A percentile compares a stretch with the other conserved stretches of the same genome.
Evolutionary conservation across 371 early-diverging fungal genomes (phyloP).

Genomic region (Mortierella sp.): DNA sequence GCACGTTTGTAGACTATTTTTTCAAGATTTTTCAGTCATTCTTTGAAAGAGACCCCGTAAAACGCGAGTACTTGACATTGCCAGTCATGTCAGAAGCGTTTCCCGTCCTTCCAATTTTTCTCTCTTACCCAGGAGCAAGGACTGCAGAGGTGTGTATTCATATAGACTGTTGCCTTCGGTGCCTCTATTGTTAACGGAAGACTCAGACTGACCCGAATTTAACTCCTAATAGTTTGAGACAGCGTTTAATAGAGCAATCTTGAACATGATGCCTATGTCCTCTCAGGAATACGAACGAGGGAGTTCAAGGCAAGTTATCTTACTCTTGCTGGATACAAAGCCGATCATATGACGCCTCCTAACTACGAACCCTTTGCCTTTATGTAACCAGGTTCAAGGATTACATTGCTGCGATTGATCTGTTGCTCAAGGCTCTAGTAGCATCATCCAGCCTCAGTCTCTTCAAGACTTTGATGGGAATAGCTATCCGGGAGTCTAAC

Average conservation of each 20-base stretch:
- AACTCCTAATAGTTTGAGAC: constrained; percentile 28
- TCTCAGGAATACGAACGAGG: constrained; percentile 58
- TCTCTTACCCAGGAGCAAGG: constrained; percentile 29
- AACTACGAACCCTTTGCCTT: too few relatives aligned
- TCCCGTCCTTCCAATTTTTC: constrained; percentile 39
- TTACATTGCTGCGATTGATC: constrained; percentile 62
- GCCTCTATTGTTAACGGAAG: too few relatives aligned
- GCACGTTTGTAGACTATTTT: constrained; percentile 39
- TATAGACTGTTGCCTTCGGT: background rate
- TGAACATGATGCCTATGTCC: constrained; percentile 62
- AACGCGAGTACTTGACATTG: constrained; percentile 33
- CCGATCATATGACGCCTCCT: background rate
- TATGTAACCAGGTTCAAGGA: constrained; percentile 59
- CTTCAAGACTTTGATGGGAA: constrained; percentile 60
- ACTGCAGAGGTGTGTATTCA: constrained; percentile 25
- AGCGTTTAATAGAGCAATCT: constrained; percentile 28
- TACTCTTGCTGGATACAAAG: too few relatives aligned
- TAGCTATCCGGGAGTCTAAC: constrained; percentile 65
- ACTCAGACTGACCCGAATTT: background rate
- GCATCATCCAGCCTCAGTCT: constrained; percentile 56
- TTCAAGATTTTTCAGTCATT: constrained; percentile 44
- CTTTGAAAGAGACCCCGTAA: constrained; percentile 39
- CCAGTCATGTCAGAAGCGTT: constrained; percentile 46
- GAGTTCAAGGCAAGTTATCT: constrained; percentile 47
- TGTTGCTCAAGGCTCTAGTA: constrained; percentile 60